Evolutionary conservation across 495 filamentous ascomycete species (phyloP), one percentile per base, ranked within the genome.

Genomic region (Penicillium canariense): DNA sequence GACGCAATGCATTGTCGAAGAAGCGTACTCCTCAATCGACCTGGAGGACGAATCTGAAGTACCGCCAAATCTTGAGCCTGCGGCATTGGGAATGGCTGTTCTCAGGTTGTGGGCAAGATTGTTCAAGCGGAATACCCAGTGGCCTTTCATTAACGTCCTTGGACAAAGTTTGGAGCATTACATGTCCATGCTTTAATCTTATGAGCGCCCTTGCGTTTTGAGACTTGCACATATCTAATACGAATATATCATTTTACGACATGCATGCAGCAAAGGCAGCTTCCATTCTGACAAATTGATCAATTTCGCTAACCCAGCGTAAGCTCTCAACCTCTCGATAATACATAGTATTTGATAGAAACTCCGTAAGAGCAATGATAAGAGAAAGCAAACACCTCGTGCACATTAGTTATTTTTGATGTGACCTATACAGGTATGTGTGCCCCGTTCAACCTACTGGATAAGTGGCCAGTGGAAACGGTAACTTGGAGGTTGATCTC

Each of bases 101-200:
- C 59, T 75, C 1, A 64, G 67, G 36, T 23, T 75, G 5, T 73
- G 72, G 70, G 63, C 72, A n/a, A 63, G 69, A 14, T 45, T 75
- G 12, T 75, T 75, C 43, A 56, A 60, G 8, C 65, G 63, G 3
- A 75, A 75, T 42, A 72, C 67, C 1, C 70, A 73, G 35, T 75
- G 72, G 72, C 64, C 65, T 0, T 73, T 75, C 39, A 72, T 75
- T n/a, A 75, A 75, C 54, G 50, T 67, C 2, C 56, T 75, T 43
- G 70, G 72, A 12, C 54, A 72, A 31, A 72, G 72, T 36, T 50
- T 75, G 54, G 67, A 73, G 42, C 58, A 54, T 43, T 73, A 70
- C 34, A 60, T 68, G 48, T 49, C 51, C 18, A 65, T 73, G 63
- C 64, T 70, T 38, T 62, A 56, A 62, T 48, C 27, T 42, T 51